Conservation (phyloP, 441 rosid species). For the Euphorbia schlechtendalii region DNA sequence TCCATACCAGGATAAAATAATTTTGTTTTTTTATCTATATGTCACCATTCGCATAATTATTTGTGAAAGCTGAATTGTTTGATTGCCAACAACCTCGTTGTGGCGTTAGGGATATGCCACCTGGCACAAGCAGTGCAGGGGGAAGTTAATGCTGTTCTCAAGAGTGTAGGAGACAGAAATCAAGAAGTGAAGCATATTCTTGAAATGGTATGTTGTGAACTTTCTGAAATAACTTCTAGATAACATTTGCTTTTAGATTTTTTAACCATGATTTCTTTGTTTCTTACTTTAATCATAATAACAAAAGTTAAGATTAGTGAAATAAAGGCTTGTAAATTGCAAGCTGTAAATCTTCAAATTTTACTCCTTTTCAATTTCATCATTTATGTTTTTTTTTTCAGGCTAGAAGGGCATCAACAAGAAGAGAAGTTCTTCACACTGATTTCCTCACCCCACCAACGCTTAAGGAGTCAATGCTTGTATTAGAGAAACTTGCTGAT, state of each 20-base stretch:
- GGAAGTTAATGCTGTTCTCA: constrained; percentile 46
- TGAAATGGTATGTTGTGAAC: constrained; percentile 46
- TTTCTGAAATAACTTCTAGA: neutral
- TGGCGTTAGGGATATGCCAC: constrained; percentile 47
- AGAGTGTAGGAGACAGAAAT: constrained; percentile 51
- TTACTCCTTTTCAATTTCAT: neutral
- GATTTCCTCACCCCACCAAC: constrained; percentile 87
- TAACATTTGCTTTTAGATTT: neutral
- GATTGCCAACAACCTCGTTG: neutral
- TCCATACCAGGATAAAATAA: neutral
- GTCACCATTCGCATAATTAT: neutral
- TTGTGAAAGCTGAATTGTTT: neutral
- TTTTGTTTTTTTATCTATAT: neutral
- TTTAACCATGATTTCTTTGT: constrained; percentile 3
- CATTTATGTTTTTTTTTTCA: constrained; percentile 13
- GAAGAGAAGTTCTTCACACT: constrained; percentile 63
- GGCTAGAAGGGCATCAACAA: constrained; percentile 64
- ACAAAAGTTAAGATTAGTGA: neutral
- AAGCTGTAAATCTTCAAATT: neutral
- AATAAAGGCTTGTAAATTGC: neutral
- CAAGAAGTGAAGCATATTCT: constrained; percentile 67
- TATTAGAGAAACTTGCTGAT: constrained; percentile 55
- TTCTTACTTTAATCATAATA: neutral
- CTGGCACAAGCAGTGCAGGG: constrained; percentile 58
- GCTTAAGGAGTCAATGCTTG: constrained; percentile 55